A percentile compares a stretch with the other conserved stretches of the same genome.
phyloP scores from a whole-genome alignment of 2,329 filamentous ascomycete species.

The Reticulascus tulasneorum region DNA sequence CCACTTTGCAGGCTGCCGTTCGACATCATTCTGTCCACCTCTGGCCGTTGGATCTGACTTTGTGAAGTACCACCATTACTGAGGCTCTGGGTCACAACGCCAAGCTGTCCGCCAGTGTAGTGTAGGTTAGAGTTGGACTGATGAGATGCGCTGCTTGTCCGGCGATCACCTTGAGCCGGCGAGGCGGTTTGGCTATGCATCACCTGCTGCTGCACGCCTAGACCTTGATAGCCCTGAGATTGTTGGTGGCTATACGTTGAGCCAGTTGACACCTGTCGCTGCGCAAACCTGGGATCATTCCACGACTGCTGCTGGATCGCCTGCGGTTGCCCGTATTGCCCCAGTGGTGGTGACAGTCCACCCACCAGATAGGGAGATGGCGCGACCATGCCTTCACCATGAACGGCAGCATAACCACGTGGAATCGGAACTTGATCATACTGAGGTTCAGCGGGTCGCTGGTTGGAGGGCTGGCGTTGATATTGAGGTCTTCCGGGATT shows the following conservation, averaged over 20 bases:
- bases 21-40: no score
- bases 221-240: no score
- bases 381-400: slow-evolving; percentile 29
- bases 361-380: slow-evolving; percentile 23
- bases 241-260: slow-evolving; percentile 2
- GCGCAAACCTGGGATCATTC: slow-evolving; percentile 4
- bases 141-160: slow-evolving; percentile 6
- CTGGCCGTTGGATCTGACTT: no score
- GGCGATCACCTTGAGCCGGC: slow-evolving; percentile 2
- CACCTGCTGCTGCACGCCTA: slow-evolving; percentile 5
- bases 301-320: slow-evolving; percentile 11
- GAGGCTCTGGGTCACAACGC: no score
- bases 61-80: no score
- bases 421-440: slow-evolving; percentile 36
- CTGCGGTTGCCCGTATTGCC: slow-evolving; percentile 11
- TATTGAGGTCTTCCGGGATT: background rate
- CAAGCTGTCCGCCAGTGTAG: background rate
- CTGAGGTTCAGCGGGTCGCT: slow-evolving; percentile 22
- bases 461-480: no score
- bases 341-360: slow-evolving; percentile 9
- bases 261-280: slow-evolving; percentile 4
- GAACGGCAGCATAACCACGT: slow-evolving; percentile 28
- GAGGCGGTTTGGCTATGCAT: background rate
- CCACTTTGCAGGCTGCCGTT: no score
- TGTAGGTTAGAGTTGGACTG: slow-evolving; percentile 2